Conservation (phyloP, 1,284 basidiomycete genomes). For the Puccinia triticina region DNA sequence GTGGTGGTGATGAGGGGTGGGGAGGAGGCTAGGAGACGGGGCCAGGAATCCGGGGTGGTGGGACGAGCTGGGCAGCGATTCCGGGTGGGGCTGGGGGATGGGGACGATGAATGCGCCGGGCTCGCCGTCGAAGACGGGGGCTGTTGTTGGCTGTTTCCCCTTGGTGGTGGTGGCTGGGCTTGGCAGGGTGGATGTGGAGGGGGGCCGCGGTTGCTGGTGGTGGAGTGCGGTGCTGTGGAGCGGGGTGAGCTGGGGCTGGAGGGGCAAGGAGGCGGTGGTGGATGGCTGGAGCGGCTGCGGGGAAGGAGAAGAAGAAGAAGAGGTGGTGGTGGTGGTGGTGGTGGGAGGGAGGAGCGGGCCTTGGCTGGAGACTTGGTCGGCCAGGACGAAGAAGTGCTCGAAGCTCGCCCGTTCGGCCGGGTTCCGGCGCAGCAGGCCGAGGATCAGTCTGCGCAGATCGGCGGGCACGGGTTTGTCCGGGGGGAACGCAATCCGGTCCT, state of each 20-base stretch:
- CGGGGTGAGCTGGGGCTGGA: constrained; percentile 14
- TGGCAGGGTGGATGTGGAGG: constrained; percentile 39
- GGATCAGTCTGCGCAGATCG: constrained; percentile 87
- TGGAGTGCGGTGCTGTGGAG: constrained; percentile 1
- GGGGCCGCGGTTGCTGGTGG: background rate
- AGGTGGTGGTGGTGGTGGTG: background rate
- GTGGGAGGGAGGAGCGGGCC: constrained; percentile 23
- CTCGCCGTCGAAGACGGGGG: constrained; percentile 42
- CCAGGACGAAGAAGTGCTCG: constrained; percentile 83
- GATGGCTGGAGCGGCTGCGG: too few relatives aligned
- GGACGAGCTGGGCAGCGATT: background rate
- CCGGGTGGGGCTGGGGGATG: too few relatives aligned
- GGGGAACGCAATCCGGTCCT: constrained; percentile 78
- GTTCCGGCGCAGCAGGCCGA: constrained; percentile 76
- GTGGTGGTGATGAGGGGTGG: constrained; percentile 32
- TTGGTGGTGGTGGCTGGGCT: constrained; percentile 33
- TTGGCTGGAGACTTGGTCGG: constrained; percentile 53
- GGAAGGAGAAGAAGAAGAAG: too few relatives aligned
- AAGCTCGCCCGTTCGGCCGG: constrained; percentile 84
- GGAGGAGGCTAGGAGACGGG: constrained; percentile 46
- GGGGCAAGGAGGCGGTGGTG: constrained; percentile 10
- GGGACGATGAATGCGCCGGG: constrained; percentile 46
- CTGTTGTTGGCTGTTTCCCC: background rate
- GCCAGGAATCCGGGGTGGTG: constrained; percentile 17
- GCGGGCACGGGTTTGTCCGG: constrained; percentile 76